These are phyloP conservation scores for Phytophthora pinifolia DNA, from an alignment of 352 stramenopile genomes.

Conservation along the genomic window DNA sequence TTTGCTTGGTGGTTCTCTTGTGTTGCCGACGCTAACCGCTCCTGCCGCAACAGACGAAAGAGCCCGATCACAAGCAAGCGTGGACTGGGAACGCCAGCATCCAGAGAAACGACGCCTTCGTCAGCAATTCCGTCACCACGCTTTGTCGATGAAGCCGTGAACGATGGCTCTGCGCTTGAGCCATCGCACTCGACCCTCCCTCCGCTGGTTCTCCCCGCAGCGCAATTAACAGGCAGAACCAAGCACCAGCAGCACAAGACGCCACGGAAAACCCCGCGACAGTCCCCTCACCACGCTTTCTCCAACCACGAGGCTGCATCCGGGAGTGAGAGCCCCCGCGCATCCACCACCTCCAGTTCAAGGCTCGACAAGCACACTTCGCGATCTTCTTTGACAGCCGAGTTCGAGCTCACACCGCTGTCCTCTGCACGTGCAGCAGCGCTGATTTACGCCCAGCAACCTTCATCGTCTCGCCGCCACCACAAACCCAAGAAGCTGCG, in stretches of 20 bases:
- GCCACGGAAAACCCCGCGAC: constrained; percentile 13
- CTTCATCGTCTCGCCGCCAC: constrained; percentile 11
- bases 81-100: constrained; percentile 15
- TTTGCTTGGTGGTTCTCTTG: too few relatives aligned
- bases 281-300: neutral
- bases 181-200: constrained; percentile 7
- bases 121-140: constrained; percentile 10
- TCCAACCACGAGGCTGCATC: neutral
- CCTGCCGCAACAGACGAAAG: constrained; percentile 12
- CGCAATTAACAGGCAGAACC: constrained; percentile 4
- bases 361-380: constrained; percentile 9
- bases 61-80: constrained; percentile 35
- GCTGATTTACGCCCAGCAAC: constrained; percentile 30
- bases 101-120: constrained; percentile 2
- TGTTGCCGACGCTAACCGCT: constrained; percentile 1
- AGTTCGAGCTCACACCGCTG: constrained; percentile 20
- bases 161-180: neutral
- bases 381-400: constrained; percentile 1
- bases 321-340: constrained; percentile 10
- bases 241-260: constrained; percentile 18
- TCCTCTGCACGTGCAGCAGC: constrained; percentile 35
- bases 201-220: constrained; percentile 18
- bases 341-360: constrained; percentile 2
- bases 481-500: constrained; percentile 24
- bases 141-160: neutral